Percentiles rank a stretch among this genome's conserved stretches.
phyloP scores from a whole-genome alignment of 257 asterid species.

The Oldenlandia corymbosa region DNA sequence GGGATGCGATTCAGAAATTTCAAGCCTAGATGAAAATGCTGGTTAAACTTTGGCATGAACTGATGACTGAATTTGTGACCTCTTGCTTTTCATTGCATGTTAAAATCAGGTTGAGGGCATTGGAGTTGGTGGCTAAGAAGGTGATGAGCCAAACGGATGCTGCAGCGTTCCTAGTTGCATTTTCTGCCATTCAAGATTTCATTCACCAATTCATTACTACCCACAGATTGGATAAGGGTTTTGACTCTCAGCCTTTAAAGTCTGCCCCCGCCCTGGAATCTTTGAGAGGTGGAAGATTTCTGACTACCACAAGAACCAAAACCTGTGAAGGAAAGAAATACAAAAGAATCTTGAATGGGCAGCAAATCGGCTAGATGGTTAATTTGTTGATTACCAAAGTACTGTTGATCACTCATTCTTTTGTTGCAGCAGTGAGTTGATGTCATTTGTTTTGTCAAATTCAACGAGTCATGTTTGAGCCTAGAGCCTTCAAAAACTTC shows the following conservation, averaged over 20 bases:
- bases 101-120: constrained; percentile 47
- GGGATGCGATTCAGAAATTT: neutral
- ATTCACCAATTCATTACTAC: constrained; percentile 48
- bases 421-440: too few species aligned
- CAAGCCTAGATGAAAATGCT: neutral
- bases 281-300: neutral
- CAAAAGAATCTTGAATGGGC: neutral
- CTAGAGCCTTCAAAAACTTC: too few species aligned
- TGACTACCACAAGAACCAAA: neutral
- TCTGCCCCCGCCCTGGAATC: constrained; percentile 3
- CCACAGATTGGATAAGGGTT: constrained; percentile 26
- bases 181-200: constrained; percentile 56
- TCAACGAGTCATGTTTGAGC: too few species aligned
- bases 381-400: neutral
- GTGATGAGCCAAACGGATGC: constrained; percentile 67
- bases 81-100: neutral
- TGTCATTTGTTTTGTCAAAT: too few species aligned
- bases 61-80: neutral
- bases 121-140: constrained; percentile 57
- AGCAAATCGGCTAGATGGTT: too few species aligned
- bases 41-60: neutral
- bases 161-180: constrained; percentile 72
- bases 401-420: too few species aligned
- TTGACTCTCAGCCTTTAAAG: constrained; percentile 21
- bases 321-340: constrained; percentile 4